Percentiles rank a stretch among this genome's conserved stretches.
Evolutionary conservation across 768 basidiomycete species (phyloP).

Genomic region (Boletus insuetus): DNA sequence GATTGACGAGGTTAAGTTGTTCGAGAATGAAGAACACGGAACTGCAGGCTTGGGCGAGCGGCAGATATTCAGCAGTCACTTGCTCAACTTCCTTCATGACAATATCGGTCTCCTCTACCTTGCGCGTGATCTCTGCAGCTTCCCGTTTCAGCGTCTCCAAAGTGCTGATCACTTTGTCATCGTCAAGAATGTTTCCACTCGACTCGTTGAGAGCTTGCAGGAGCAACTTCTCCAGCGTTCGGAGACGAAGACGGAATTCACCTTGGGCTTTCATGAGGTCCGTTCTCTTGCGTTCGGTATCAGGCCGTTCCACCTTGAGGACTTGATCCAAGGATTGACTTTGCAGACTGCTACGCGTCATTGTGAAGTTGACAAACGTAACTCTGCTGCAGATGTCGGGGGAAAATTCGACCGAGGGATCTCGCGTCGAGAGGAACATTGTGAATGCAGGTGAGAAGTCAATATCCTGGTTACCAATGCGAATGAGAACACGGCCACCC

Average conservation of each 20-base stretch:
- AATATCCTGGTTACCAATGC: slow-evolving; percentile 96
- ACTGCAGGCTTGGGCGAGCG: slow-evolving; percentile 93
- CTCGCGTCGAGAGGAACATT: slow-evolving; percentile 97
- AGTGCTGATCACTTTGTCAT: slow-evolving; percentile 97
- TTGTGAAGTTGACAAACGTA: slow-evolving; percentile 95
- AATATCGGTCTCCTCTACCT: slow-evolving; percentile 94
- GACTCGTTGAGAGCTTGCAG: slow-evolving; percentile 96
- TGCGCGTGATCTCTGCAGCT: slow-evolving; percentile 92
- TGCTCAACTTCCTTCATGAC: slow-evolving; percentile 96
- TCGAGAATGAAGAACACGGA: slow-evolving; percentile 96
- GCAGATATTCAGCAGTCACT: slow-evolving; percentile 92
- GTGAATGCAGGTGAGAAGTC: slow-evolving; percentile 99
- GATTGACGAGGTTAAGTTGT: slow-evolving; percentile 89
- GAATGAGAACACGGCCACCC: slow-evolving; percentile 95
- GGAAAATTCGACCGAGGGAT: slow-evolving; percentile 96
- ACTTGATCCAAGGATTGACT: slow-evolving; percentile 98
- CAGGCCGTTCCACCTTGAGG: slow-evolving; percentile 93
- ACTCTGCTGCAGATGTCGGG: slow-evolving; percentile 98
- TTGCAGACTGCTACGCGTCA: slow-evolving; percentile 98
- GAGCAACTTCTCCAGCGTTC: slow-evolving; percentile 89
- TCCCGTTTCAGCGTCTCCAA: slow-evolving; percentile 94
- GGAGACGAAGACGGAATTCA: slow-evolving; percentile 90
- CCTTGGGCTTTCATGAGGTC: slow-evolving; percentile 98
- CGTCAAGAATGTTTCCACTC: slow-evolving; percentile 93
- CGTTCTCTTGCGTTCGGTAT: slow-evolving; percentile 91